Percentiles rank a stretch among this genome's conserved stretches.
These are phyloP conservation scores for Fusarium coicis DNA, from an alignment of 2,329 filamentous ascomycete genomes.

Conservation along the genomic window DNA sequence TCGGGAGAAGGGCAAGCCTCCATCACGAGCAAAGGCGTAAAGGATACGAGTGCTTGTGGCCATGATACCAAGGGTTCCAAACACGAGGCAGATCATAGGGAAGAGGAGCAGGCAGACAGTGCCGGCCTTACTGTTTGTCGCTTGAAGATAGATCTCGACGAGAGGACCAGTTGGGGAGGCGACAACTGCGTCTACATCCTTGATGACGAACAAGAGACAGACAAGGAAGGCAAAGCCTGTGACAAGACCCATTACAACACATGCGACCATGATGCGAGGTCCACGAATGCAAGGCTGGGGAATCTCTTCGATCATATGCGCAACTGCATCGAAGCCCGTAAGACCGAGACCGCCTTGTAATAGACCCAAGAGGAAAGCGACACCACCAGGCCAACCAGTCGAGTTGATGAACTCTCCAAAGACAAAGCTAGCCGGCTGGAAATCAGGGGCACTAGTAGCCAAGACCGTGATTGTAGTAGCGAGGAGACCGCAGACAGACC, in stretches of 20 bases:
- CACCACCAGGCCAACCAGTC: background rate
- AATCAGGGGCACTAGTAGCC: background rate
- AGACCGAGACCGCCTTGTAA: background rate
- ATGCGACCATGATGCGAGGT: background rate
- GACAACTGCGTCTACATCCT: rapidly evolving
- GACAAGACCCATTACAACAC: background rate
- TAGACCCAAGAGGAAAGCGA: background rate
- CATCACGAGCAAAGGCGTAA: background rate
- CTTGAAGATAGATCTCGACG: background rate
- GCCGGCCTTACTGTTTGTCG: background rate
- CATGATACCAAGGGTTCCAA: background rate
- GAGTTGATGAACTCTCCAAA: background rate
- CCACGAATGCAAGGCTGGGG: background rate
- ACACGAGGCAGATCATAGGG: background rate
- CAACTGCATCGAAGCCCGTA: background rate
- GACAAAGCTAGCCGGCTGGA: background rate
- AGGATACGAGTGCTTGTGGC: background rate
- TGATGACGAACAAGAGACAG: rapidly evolving
- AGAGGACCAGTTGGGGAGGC: background rate
- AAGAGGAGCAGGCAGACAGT: background rate
- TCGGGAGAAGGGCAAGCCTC: background rate
- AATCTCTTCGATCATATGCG: background rate
- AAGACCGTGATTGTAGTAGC: background rate
- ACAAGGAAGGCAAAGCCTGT: background rate
- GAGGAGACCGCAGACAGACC: background rate